Evolutionary conservation across 106 monocot genomes (phyloP), one percentile per base, ranked within the genome.

Genomic region (Dendrobium huoshanense): DNA sequence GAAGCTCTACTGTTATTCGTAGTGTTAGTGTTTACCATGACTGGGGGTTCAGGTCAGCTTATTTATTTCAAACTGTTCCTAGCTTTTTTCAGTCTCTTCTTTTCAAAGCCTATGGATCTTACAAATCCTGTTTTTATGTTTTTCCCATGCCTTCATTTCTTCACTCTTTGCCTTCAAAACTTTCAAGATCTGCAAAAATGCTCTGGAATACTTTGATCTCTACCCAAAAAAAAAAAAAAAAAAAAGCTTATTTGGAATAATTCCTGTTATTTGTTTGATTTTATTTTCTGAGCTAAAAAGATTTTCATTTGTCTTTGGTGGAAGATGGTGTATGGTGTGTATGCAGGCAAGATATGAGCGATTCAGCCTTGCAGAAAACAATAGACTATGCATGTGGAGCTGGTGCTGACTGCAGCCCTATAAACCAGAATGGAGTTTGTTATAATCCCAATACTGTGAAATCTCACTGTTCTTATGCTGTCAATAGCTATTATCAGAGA

Each of bases 401-500:
- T 27, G 94, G 94, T 11, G 94, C 88, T 6, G 94, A 94, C 56
- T 94, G 94, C 80, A 49, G 22, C 47, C 67, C 91, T 18, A 84
- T 88, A 20, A 85, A 55, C 5, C 86, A 88, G 55, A 89, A 65
- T 51, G 92, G 94, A 17, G 77, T 80, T 75, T 94, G 94, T 70
- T 94, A 44, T 75, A 75, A 51, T 10, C 92, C 94, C 42, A 86
- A 88, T 78, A 90, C 82, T 18, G 92, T 89, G 59, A 78, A 37
- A 55, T 58, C 85, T 17, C 94, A 92, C 82, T 95, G 94, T 77
- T 86, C 82, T 44, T 95, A 90, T 80, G 94, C 94, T 58, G 92
- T 55, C 55, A 94, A 92, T 75, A 92, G 94, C 84, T 95, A 90
- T 61, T 95, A 80, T 86, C 94, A 95, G 92, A 82, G 79, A 43